Base-by-base conservation (phyloP, 1,284 basidiomycete species). In the Macrocybe sp. region DNA sequence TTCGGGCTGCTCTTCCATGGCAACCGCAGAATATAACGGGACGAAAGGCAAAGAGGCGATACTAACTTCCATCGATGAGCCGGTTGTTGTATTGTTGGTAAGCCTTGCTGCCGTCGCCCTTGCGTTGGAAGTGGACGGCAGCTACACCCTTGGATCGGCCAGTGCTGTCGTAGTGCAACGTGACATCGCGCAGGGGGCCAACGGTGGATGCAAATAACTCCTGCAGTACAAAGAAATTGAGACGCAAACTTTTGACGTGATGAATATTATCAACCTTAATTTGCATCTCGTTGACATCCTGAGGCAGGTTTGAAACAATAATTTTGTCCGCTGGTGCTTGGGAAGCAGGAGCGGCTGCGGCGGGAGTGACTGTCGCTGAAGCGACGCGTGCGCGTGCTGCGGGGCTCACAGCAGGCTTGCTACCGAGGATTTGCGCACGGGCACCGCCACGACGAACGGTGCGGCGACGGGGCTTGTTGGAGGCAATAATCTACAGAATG, bases 61-160 rank as follows among this genome's bases (percentile, higher is more conserved):
- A 97, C 95, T 94, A 89, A 98, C 95, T 97, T 77, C 94, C 92
- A 85, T 99, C 96, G 81, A 99, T 96, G 74, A 99, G 86, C 66
- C 96, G 88, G 75, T 94, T 93, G 81, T 99, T 93, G 80, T 98
- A 99, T 59, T 92, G 82, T 56, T 88, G 78, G 72, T 87, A 96
- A 4, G 96, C 96, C 75, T 89, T 92, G 66, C 83, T 85, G 50
- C 89, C 96, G 61, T 97, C 93, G 48, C 93, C 93, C 59, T 85
- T 85, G 59, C 83, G 84, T 62, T 79, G 75, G 78, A 98, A 98
- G 56, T 85, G 78, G 54, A 99, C 88, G 8, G 87, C 85, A 38
- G 94, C 94, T 52, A 86, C 76, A 52, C 96, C 96, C 60, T 94
- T 97, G 40, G 90, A 94, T 62, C 86, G 84, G 50, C 96, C 96